A percentile compares a stretch with the other conserved stretches of the same genome.
Evolutionary conservation across 495 filamentous ascomycete genomes (phyloP).

Genomic region (Xylaria flabelliformis): DNA sequence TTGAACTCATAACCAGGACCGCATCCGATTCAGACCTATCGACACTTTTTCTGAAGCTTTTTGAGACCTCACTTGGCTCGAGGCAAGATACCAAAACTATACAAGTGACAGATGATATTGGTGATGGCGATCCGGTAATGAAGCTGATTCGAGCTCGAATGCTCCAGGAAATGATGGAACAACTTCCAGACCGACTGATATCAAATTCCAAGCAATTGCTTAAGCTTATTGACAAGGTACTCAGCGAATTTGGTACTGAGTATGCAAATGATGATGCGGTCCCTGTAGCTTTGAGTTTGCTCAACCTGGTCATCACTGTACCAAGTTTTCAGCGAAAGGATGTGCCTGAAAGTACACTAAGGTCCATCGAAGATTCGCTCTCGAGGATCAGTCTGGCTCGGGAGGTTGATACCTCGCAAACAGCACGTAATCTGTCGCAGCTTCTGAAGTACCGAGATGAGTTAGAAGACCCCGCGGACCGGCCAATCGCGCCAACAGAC

Average conservation of each 20-base stretch:
- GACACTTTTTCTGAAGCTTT: constrained; percentile 67
- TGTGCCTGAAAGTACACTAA: constrained; percentile 52
- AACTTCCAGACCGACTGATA: constrained; percentile 58
- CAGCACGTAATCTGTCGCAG: constrained; percentile 63
- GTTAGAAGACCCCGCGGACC: constrained; percentile 47
- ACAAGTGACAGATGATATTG: constrained; percentile 37
- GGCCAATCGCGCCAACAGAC: constrained; percentile 41
- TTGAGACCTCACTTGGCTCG: constrained; percentile 64
- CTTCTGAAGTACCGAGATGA: constrained; percentile 63
- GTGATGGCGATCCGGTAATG: constrained; percentile 49
- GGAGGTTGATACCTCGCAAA: constrained; percentile 50
- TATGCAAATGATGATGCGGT: constrained; percentile 56
- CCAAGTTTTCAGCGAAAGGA: constrained; percentile 63
- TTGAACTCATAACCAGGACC: constrained; percentile 58
- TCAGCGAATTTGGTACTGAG: constrained; percentile 59
- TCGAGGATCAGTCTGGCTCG: constrained; percentile 49
- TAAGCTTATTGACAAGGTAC: constrained; percentile 69
- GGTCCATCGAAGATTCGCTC: constrained; percentile 58
- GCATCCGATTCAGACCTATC: constrained; percentile 65
- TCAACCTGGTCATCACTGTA: constrained; percentile 70
- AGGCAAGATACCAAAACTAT: constrained; percentile 31
- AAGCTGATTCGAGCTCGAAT: constrained; percentile 67
- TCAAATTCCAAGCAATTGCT: constrained; percentile 41
- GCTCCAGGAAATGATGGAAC: constrained; percentile 70
- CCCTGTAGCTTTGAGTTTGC: constrained; percentile 66